phyloP scores from a whole-genome alignment of 2,329 filamentous ascomycete species.

The Talaromyces sp. region DNA sequence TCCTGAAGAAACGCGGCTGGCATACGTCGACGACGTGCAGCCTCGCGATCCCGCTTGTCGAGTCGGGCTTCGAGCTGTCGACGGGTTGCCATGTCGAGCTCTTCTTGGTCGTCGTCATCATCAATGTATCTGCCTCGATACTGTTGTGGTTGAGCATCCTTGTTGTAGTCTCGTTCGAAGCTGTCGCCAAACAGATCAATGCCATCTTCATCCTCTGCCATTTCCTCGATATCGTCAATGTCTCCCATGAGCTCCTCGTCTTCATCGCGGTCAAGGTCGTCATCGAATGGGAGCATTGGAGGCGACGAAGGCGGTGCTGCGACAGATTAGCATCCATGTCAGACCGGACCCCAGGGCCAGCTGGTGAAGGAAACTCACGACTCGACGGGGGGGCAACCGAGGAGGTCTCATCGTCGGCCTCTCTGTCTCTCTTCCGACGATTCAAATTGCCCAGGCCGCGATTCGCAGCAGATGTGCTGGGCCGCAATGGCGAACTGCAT shows the following conservation, averaged over 20 bases:
- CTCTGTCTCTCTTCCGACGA: constrained; percentile 60
- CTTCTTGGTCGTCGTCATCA: constrained; percentile 60
- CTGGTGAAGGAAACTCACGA: constrained; percentile 44
- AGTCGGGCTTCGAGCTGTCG: constrained; percentile 58
- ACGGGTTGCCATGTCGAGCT: constrained; percentile 53
- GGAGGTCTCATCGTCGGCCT: constrained; percentile 59
- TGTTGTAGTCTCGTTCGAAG: constrained; percentile 58
- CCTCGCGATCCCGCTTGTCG: constrained; percentile 58
- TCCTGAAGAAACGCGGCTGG: constrained; percentile 60
- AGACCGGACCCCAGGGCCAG: not conserved
- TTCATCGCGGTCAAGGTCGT: constrained; percentile 44
- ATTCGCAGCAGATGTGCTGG: constrained; percentile 78
- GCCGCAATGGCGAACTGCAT: constrained; percentile 72
- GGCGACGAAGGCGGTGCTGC: constrained; percentile 54
- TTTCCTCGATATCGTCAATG: constrained; percentile 63
- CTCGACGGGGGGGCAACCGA: constrained; percentile 59
- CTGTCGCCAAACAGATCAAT: constrained; percentile 66
- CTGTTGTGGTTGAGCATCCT: constrained; percentile 37
- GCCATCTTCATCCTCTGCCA: constrained; percentile 64
- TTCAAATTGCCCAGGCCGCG: constrained; percentile 56
- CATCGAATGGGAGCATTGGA: constrained; percentile 49
- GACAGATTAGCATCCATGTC: constrained; percentile 12
- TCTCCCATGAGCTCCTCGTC: constrained; percentile 58
- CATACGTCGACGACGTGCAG: constrained; percentile 54
- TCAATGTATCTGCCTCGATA: constrained; percentile 59